A percentile compares a stretch with the other conserved stretches of the same genome.
Evolutionary conservation across 805 yeast species (phyloP).

Genomic region (fission yeast (Schizosaccharomyces pombe)): DNA sequence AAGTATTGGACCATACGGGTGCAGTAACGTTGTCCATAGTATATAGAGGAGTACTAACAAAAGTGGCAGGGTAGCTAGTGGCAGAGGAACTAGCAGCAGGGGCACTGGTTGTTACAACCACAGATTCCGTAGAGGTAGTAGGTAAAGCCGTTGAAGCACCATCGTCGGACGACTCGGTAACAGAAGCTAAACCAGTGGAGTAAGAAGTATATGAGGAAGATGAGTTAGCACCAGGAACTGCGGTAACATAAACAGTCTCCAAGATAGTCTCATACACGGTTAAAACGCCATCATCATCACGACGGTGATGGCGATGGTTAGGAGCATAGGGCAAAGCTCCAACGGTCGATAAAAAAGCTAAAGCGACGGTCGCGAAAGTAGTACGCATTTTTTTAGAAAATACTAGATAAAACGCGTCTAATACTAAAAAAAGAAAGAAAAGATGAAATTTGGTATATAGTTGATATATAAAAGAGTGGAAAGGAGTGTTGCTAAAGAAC

Average conservation of each 20-base stretch:
- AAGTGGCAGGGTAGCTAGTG: neutral
- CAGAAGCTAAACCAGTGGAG: too few relatives aligned
- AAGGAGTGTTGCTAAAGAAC: too few relatives aligned
- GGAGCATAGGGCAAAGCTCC: neutral
- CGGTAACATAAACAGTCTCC: neutral
- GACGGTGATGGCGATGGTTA: conserved; percentile 3
- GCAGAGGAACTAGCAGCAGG: neutral
- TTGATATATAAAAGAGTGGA: neutral
- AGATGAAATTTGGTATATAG: neutral
- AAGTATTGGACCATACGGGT: neutral
- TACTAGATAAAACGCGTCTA: neutral
- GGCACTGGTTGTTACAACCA: neutral
- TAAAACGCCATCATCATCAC: neutral
- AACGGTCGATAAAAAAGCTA: neutral
- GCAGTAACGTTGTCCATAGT: neutral
- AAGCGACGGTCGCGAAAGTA: neutral
- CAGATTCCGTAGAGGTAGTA: neutral
- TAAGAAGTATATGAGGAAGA: neutral
- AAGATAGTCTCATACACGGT: neutral
- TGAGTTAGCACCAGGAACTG: neutral
- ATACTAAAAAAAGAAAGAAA: neutral
- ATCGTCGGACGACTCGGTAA: too few relatives aligned
- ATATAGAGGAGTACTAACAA: neutral
- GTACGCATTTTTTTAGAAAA: neutral
- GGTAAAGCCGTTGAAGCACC: too few relatives aligned